Percentiles rank a stretch among this genome's conserved stretches.
Evolutionary conservation across 805 yeast genomes (phyloP).

Genomic region (Wickerhamomyces sydowiorum): DNA sequence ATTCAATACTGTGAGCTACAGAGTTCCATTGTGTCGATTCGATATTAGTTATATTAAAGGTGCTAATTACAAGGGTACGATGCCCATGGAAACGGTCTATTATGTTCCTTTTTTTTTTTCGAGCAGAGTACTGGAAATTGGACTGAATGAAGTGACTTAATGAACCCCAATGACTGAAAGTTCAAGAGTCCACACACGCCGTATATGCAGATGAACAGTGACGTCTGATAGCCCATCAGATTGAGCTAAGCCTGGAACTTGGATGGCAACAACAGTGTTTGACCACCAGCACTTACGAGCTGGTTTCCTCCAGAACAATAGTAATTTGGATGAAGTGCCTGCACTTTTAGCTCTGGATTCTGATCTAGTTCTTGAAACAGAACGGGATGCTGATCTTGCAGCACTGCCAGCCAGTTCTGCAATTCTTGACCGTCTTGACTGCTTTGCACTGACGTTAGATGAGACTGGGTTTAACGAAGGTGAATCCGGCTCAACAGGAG

Average conservation of each 20-base stretch:
- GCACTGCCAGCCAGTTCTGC: constrained; percentile 54
- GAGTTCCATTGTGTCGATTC: no score
- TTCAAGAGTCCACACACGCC: constrained; percentile 97
- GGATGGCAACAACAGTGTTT: constrained; percentile 45
- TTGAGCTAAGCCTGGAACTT: constrained; percentile 26
- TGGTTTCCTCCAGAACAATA: constrained; percentile 95
- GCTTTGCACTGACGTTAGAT: constrained; percentile 29
- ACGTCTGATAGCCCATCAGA: constrained; percentile 27
- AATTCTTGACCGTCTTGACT: constrained; percentile 48
- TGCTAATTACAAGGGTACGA: no score
- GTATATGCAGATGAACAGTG: constrained; percentile 67
- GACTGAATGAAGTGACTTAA: no score
- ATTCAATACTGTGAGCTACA: no score
- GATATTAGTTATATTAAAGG: no score
- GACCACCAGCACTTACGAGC: constrained; percentile 99
- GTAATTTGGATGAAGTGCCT: constrained; percentile 51
- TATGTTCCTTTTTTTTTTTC: not conserved
- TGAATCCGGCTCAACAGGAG: constrained; percentile 18
- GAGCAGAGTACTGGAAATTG: not conserved
- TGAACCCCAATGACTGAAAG: constrained; percentile 84
- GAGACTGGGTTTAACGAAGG: constrained; percentile 38
- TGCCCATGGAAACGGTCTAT: not conserved
- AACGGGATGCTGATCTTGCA: constrained; percentile 51
- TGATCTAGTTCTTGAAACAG: constrained; percentile 44
- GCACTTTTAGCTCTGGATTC: constrained; percentile 33